Evolutionary conservation across 768 basidiomycete species (phyloP), one percentile per base, ranked within the genome.

Genomic region (Leccinum subgranulosum): DNA sequence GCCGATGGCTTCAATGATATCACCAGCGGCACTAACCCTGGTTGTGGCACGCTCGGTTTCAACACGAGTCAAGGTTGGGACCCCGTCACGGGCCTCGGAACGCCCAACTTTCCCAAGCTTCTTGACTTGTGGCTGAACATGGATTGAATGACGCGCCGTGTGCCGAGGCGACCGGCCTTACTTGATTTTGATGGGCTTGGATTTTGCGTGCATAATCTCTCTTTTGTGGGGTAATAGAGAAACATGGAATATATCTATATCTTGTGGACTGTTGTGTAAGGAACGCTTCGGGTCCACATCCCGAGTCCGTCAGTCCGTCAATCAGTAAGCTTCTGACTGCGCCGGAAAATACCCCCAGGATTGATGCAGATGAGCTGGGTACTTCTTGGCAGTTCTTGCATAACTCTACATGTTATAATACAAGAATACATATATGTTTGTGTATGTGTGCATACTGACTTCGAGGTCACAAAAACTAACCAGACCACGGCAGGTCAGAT

Each of bases 51-150:
- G 19, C 56, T 28, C 4, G 74, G 74, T 11, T 75, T 68, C 58
- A 70, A 61, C 51, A 55, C 73, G 25, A 65, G 64, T n/a, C 0
- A 6, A 25, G 72, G 72, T 8, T 74, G 68, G 69, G 72, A 71
- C 51, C 75, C 75, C 2, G 74, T 75, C 3, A 82, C 81, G n/a
- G 82, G 82, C 6, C 66, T 81, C 1, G 82, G 82, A 7, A 82
- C 80, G 5, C 81, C 78, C 0, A 73, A 66, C 33, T 81, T 80
- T 15, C 59, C 60, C 1, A 46, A 54, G 36, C 58, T 81, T 53
- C 61, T 80, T 23, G 64, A 53, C 3, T 65, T 64, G 8, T 41
- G 39, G 39, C 10, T 8, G n/a, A 6, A 10, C 39, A 7, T 39
- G 17, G 17, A 17, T 41, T 41, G 39, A n/a, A 41, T 41, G 39